Conservation (phyloP, 257 asterid genomes). For the Ligustrum vulgare region DNA sequence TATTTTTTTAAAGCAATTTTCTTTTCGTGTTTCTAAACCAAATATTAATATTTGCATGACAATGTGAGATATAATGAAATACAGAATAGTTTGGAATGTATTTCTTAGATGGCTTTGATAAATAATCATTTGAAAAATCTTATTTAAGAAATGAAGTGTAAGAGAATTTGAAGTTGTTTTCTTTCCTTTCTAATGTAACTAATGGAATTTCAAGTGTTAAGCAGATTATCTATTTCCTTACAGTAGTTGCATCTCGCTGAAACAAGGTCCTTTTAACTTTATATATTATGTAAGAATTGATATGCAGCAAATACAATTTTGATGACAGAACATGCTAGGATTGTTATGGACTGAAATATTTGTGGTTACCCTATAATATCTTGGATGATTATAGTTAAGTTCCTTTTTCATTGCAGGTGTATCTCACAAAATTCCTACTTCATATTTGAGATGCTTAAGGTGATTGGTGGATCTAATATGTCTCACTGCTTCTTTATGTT, state of each 20-base stretch:
- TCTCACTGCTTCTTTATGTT: conserved; percentile 9
- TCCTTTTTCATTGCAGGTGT: conserved; percentile 63
- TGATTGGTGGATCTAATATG: conserved; percentile 30
- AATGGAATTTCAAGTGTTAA: background rate
- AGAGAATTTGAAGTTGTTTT: background rate
- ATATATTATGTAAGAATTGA: background rate
- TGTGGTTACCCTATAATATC: conserved; percentile 6
- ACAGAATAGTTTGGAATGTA: background rate
- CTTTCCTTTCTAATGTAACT: background rate
- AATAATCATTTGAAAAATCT: background rate
- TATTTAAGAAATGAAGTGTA: background rate
- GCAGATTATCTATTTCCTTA: background rate
- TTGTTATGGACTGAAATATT: background rate
- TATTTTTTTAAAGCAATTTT: too few species aligned
- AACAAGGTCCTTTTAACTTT: background rate
- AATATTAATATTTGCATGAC: background rate
- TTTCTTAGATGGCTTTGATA: background rate
- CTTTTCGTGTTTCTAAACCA: background rate
- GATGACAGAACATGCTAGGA: background rate
- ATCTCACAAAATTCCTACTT: conserved; percentile 79
- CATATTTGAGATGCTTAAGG: conserved; percentile 99
- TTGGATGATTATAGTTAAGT: conserved; percentile 26
- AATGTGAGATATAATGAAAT: conserved; percentile 2
- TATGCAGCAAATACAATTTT: background rate
- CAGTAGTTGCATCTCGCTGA: background rate